A percentile compares a stretch with the other conserved stretches of the same genome.
These are phyloP conservation scores for Cutaneotrichosporon cavernicola DNA, from an alignment of 1,284 basidiomycete species.

Conservation along the genomic window DNA sequence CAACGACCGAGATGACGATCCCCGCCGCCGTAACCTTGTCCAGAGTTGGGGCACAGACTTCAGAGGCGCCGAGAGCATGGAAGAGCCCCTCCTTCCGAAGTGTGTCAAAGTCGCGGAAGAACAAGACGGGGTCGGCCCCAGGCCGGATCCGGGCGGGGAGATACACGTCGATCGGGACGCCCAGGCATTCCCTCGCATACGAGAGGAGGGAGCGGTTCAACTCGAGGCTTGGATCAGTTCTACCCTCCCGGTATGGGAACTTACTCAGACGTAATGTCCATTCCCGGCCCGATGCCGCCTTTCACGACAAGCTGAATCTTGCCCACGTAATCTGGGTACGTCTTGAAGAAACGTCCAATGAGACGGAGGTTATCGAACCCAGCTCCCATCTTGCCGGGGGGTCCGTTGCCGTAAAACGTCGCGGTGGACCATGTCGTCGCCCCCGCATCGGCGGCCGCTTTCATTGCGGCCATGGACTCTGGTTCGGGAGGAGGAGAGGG, in stretches of 20 bases:
- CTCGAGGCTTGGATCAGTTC: conserved; percentile 47
- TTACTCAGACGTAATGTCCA: conserved; percentile 24
- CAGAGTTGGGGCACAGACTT: conserved; percentile 27
- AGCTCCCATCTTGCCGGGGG: conserved; percentile 17
- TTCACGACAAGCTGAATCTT: conserved; percentile 59
- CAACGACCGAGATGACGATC: conserved; percentile 55
- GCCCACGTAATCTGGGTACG: conserved; percentile 60
- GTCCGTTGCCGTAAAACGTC: conserved; percentile 46
- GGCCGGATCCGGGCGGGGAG: conserved; percentile 27
- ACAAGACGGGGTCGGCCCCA: conserved; percentile 14
- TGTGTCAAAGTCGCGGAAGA: conserved; percentile 19
- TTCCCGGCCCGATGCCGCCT: conserved; percentile 51
- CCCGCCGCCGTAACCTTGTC: not conserved
- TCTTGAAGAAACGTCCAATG: conserved; percentile 47
- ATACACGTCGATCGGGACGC: conserved; percentile 57
- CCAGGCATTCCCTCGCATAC: conserved; percentile 52
- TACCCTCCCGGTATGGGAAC: no score
- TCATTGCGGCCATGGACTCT: conserved; percentile 63
- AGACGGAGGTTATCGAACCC: conserved; percentile 46
- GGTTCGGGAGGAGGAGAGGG: conserved; percentile 58
- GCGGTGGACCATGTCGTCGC: conserved; percentile 55
- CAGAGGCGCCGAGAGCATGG: conserved; percentile 36
- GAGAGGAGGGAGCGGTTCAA: conserved; percentile 55
- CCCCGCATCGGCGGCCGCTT: conserved; percentile 60
- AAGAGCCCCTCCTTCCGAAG: conserved; percentile 42